Percentiles rank a stretch among this genome's conserved stretches.
phyloP scores from a whole-genome alignment of 169 alveolate species.

The Eimeria tenella region DNA sequence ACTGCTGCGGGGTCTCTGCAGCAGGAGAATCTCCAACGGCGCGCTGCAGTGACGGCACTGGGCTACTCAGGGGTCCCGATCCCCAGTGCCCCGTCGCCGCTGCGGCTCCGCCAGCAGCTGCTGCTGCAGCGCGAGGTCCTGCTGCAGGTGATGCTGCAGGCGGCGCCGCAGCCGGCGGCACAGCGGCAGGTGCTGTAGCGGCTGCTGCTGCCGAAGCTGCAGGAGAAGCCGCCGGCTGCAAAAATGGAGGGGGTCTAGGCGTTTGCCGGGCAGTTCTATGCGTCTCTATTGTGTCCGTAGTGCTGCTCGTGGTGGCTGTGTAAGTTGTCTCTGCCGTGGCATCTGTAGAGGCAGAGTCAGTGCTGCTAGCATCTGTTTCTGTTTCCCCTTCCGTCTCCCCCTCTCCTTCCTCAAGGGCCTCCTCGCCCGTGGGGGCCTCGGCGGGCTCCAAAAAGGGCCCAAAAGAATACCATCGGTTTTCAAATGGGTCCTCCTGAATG shows the following conservation, averaged over 20 bases:
- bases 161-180: conserved; percentile 3
- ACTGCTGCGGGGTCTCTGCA: conserved; percentile 40
- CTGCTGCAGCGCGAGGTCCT: conserved; percentile 9
- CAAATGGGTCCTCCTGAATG: conserved; percentile 26
- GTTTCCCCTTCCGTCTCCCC: conserved; percentile 44
- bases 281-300: conserved; percentile 26
- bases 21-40: conserved; percentile 43
- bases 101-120: background rate
- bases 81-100: conserved; percentile 22
- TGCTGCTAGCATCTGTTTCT: conserved; percentile 70
- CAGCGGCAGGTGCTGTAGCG: conserved; percentile 15
- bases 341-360: conserved; percentile 49
- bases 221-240: conserved; percentile 34
- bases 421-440: conserved; percentile 1
- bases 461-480: conserved; percentile 12
- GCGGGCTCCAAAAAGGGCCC: conserved; percentile 55
- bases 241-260: conserved; percentile 6
- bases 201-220: conserved; percentile 4
- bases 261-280: background rate
- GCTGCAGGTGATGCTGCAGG: background rate
- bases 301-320: conserved; percentile 69
- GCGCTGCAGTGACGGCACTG: conserved; percentile 30
- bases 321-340: conserved; percentile 58
- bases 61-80: conserved; percentile 28
- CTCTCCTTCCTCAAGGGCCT: conserved; percentile 20